These are phyloP conservation scores for Micractinium conductrix DNA, from an alignment of 139 green algal genomes.

Conservation along the genomic window DNA sequence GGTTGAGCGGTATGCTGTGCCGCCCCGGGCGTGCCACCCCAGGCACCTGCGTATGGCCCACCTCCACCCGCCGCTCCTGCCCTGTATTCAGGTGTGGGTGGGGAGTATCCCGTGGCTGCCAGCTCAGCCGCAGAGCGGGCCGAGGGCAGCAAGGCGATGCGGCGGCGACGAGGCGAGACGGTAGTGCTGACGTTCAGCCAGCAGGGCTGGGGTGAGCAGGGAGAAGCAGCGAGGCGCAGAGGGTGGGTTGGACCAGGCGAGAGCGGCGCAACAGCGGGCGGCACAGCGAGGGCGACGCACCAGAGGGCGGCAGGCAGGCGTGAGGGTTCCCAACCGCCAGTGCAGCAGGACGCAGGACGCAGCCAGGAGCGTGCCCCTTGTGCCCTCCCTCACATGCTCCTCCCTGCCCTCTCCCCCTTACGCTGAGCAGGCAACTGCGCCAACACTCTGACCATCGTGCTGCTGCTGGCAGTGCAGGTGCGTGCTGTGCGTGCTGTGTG, in stretches of 20 bases:
- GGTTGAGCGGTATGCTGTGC: too few relatives aligned
- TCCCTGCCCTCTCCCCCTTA: neutral
- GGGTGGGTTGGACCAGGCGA: neutral
- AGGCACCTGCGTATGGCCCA: too few relatives aligned
- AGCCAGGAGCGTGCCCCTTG: too few relatives aligned
- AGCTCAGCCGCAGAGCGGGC: slow-evolving; percentile 79
- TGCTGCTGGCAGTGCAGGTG: slow-evolving; percentile 32
- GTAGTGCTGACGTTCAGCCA: slow-evolving; percentile 32
- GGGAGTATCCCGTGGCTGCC: slow-evolving; percentile 83
- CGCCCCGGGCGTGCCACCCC: too few relatives aligned
- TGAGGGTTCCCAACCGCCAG: too few relatives aligned
- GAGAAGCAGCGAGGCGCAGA: too few relatives aligned
- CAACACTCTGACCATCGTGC: slow-evolving; percentile 37
- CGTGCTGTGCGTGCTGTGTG: too few relatives aligned
- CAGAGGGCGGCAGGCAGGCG: too few relatives aligned
- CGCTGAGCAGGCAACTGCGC: slow-evolving; percentile 26
- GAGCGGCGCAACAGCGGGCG: too few relatives aligned
- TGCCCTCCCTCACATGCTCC: neutral
- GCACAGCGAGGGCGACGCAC: too few relatives aligned
- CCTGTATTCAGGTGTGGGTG: slow-evolving; percentile 51
- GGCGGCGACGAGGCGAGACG: slow-evolving; percentile 43
- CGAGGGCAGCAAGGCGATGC: slow-evolving; percentile 55
- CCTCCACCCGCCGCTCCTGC: too few relatives aligned
- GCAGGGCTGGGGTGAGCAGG: slow-evolving; percentile 22
- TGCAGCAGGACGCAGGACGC: too few relatives aligned